Evolutionary conservation across 345 rosid genomes (phyloP).

Genomic region (Brassica incana): DNA sequence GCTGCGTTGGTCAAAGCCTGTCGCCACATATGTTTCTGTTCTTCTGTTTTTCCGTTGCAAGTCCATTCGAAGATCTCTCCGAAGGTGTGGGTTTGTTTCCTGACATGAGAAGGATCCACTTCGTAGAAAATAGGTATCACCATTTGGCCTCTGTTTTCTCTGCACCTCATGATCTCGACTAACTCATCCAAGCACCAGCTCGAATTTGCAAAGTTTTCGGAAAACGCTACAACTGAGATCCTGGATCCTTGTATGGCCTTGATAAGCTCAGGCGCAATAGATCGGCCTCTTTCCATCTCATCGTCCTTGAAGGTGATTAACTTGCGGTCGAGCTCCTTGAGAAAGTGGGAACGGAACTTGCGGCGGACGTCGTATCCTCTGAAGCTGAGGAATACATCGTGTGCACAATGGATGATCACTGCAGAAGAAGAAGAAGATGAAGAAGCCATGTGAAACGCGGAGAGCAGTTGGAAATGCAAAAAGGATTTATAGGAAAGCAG

Average conservation of each 20-base stretch:
- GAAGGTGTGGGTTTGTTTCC: neutral
- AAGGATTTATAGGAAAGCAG: neutral
- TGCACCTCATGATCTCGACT: neutral
- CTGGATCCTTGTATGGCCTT: neutral
- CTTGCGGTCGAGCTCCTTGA: constrained; percentile 1
- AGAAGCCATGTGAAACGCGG: neutral
- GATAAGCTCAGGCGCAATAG: neutral
- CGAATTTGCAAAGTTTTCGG: neutral
- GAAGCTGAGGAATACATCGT: constrained; percentile 12
- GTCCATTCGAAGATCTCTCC: neutral
- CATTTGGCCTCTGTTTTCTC: neutral
- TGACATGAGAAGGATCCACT: constrained; percentile 7
- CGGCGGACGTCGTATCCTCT: neutral
- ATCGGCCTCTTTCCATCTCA: neutral
- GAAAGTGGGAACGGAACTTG: constrained; percentile 8
- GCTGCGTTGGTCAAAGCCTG: no score
- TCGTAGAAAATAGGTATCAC: neutral
- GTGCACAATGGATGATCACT: neutral
- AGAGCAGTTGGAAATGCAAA: neutral
- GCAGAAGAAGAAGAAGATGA: neutral
- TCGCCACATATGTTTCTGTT: no score
- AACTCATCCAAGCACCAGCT: constrained; percentile 5
- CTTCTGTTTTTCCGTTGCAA: neutral
- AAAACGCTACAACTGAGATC: neutral
- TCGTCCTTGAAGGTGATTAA: constrained; percentile 7